These are phyloP conservation scores for Helotiales sp. DNA, from an alignment of 2,329 filamentous ascomycete species.

Conservation along the genomic window DNA sequence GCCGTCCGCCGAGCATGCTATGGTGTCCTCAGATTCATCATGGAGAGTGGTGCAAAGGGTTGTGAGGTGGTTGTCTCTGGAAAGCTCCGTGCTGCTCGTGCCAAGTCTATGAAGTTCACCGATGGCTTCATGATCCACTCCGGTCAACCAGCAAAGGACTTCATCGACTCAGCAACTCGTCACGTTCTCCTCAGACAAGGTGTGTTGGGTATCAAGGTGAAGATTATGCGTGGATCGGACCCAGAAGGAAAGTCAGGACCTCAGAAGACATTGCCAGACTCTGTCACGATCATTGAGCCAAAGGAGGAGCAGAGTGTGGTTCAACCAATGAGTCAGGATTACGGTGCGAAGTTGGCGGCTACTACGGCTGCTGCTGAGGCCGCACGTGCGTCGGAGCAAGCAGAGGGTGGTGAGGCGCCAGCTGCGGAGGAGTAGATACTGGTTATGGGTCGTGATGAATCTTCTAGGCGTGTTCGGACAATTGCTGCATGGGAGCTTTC, in stretches of 20 bases:
- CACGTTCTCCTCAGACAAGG: slow-evolving; percentile 99
- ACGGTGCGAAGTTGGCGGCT: slow-evolving; percentile 85
- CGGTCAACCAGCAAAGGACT: slow-evolving; percentile 98
- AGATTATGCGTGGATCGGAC: slow-evolving; percentile 99
- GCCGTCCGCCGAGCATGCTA: slow-evolving; percentile 99
- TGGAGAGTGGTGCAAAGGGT: slow-evolving; percentile 99
- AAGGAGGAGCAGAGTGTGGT: slow-evolving; percentile 98
- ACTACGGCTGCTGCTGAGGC: slow-evolving; percentile 68
- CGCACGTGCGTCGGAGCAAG: slow-evolving; percentile 52
- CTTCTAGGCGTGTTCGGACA: slow-evolving; percentile 34
- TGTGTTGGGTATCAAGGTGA: slow-evolving; percentile 99
- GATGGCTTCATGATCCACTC: slow-evolving; percentile 99
- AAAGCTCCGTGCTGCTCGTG: slow-evolving; percentile 97
- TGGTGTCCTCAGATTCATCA: slow-evolving; percentile 99
- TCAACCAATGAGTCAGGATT: slow-evolving; percentile 97
- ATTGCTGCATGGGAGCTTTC: slow-evolving; percentile 33
- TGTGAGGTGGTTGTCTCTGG: slow-evolving; percentile 99
- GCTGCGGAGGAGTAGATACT: slow-evolving; percentile 38
- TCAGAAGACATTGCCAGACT: slow-evolving; percentile 95
- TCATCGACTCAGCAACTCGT: slow-evolving; percentile 97
- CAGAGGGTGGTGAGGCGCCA: slow-evolving; percentile 51
- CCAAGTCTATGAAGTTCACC: slow-evolving; percentile 99
- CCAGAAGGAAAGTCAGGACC: slow-evolving; percentile 98
- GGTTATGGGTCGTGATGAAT: slow-evolving; percentile 25
- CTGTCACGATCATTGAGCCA: slow-evolving; percentile 99